Evolutionary conservation across 768 basidiomycete genomes (phyloP).

Genomic region (Lanmaoa pseudosensibilis): DNA sequence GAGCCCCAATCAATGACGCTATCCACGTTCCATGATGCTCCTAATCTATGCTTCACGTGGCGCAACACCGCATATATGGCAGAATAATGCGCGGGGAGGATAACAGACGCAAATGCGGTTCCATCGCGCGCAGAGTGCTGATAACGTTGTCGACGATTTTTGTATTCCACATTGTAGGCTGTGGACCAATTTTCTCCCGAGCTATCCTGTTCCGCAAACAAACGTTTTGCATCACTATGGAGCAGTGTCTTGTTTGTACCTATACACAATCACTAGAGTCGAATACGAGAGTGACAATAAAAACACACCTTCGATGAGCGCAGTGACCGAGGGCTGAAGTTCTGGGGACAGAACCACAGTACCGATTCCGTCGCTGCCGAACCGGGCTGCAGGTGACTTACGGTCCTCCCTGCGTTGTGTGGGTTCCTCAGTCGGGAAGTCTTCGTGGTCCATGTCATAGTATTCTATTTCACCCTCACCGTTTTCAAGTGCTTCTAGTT

Average conservation of each 20-base stretch:
- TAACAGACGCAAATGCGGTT: constrained; percentile 81
- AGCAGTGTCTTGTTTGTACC: constrained; percentile 64
- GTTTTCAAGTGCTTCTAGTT: constrained; percentile 54
- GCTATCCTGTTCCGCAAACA: constrained; percentile 49
- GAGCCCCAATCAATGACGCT: constrained; percentile 83
- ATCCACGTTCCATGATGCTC: constrained; percentile 57
- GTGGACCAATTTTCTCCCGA: constrained; percentile 50
- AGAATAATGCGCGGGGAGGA: constrained; percentile 84
- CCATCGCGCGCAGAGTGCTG: constrained; percentile 70
- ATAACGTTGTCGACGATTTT: constrained; percentile 54
- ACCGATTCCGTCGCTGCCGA: constrained; percentile 74
- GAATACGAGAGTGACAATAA: constrained; percentile 4
- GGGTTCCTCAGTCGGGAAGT: constrained; percentile 28
- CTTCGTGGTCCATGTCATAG: constrained; percentile 37
- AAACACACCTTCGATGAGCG: constrained; percentile 62
- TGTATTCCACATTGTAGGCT: constrained; percentile 58
- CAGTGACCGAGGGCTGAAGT: constrained; percentile 62
- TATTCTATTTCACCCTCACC: constrained; percentile 33
- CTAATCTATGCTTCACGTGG: constrained; percentile 63
- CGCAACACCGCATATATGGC: constrained; percentile 74
- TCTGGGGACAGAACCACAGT: constrained; percentile 71
- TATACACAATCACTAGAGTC: constrained; percentile 29
- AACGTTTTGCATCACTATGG: constrained; percentile 69
- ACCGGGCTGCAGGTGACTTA: constrained; percentile 80
- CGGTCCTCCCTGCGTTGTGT: constrained; percentile 37